Evolutionary conservation across 345 rosid species (phyloP).

Genomic region (Trapa incisa): DNA sequence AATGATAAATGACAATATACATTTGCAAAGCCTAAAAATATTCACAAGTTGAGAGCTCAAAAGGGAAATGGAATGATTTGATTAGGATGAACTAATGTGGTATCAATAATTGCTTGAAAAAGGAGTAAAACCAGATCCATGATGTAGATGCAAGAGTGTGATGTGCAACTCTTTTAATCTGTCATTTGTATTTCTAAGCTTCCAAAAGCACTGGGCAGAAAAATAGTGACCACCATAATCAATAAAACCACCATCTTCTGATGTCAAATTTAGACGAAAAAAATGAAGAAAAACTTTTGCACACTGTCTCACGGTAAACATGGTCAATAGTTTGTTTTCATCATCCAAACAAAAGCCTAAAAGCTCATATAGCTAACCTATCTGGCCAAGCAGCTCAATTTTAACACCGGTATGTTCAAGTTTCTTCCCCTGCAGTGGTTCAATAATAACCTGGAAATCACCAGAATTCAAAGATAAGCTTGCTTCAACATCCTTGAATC

Average conservation of each 20-base stretch:
- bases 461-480: constrained; percentile 1
- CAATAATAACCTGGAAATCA: constrained; percentile 50
- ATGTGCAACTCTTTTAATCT: not conserved
- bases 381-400: constrained; percentile 95
- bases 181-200: not conserved
- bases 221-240: not conserved
- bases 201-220: not conserved
- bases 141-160: not conserved
- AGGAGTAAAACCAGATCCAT: not conserved
- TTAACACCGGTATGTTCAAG: constrained; percentile 89
- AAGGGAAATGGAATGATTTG: not conserved
- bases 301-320: not conserved
- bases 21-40: not conserved
- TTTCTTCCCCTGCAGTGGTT: constrained; percentile 81
- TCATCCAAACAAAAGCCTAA: constrained; percentile 1
- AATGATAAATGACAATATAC: not conserved
- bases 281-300: not conserved
- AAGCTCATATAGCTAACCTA: constrained; percentile 33
- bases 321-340: not conserved
- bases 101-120: not conserved
- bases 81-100: not conserved
- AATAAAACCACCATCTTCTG: not conserved
- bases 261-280: not conserved
- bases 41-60: not conserved
- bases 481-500: not conserved